These are phyloP conservation scores for Starmerella sp. DNA, from an alignment of 805 yeast genomes.

Conservation along the genomic window DNA sequence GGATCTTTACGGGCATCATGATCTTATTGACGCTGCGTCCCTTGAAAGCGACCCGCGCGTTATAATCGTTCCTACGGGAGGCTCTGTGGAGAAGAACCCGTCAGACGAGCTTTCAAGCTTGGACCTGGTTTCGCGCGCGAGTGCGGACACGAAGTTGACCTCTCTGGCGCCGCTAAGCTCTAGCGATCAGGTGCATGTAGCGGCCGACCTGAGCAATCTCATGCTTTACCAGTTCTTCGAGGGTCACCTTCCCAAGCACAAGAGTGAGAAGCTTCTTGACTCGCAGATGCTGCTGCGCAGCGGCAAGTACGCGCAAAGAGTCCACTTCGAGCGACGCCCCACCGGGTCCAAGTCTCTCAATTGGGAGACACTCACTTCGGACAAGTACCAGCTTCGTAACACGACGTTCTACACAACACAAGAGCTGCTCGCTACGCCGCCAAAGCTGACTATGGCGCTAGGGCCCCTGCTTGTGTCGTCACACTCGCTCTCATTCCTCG, in stretches of 20 bases:
- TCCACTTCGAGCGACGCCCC: slow-evolving; percentile 36
- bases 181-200: no score
- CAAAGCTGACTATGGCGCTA: slow-evolving; percentile 50
- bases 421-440: slow-evolving; percentile 52
- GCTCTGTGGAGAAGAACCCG: neutral
- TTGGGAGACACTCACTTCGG: slow-evolving; percentile 40
- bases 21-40: slow-evolving; percentile 43
- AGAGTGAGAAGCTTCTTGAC: slow-evolving; percentile 25
- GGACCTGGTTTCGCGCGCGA: no score
- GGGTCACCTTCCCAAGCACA: slow-evolving; percentile 29
- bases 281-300: slow-evolving; percentile 33
- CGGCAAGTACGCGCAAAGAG: slow-evolving; percentile 55
- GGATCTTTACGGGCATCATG: slow-evolving; percentile 44
- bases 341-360: slow-evolving; percentile 36
- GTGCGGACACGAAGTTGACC: no score
- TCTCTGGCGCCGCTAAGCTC: neutral
- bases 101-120: neutral
- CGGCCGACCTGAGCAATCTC: neutral
- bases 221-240: slow-evolving; percentile 53
- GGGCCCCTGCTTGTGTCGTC: slow-evolving; percentile 57
- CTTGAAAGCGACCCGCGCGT: slow-evolving; percentile 40
- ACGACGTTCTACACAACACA: slow-evolving; percentile 56
- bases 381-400: slow-evolving; percentile 43
- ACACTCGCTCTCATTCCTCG: slow-evolving; percentile 48
- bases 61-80: slow-evolving; percentile 40